Evolutionary conservation across 495 filamentous ascomycete genomes (phyloP).

Genomic region (Lasiosphaeria miniovina): DNA sequence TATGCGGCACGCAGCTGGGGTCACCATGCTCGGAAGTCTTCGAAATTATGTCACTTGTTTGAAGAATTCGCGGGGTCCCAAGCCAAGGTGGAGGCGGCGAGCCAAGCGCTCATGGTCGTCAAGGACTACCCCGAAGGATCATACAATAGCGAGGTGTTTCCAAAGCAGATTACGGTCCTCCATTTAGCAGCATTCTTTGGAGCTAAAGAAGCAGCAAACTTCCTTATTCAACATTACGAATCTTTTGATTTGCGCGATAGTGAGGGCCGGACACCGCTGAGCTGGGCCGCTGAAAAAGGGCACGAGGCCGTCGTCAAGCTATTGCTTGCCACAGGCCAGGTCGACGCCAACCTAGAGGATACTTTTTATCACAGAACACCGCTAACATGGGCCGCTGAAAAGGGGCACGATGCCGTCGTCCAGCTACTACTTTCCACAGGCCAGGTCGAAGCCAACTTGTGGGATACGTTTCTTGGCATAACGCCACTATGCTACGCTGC

Average conservation of each 20-base stretch:
- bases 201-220: background rate
- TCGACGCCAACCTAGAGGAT: conserved; percentile 27
- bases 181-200: background rate
- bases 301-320: conserved; percentile 8
- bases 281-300: background rate
- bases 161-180: background rate
- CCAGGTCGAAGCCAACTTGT: too few species aligned
- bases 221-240: background rate
- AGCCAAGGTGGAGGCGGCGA: conserved; percentile 13
- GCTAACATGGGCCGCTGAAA: conserved; percentile 1
- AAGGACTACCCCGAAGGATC: background rate
- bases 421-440: background rate
- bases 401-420: background rate
- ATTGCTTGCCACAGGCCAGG: conserved; percentile 7
- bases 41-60: background rate
- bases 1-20: conserved; percentile 49
- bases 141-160: background rate
- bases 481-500: too few species aligned
- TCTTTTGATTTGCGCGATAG: background rate
- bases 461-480: too few species aligned
- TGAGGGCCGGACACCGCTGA: conserved; percentile 15
- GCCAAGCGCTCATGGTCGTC: background rate
- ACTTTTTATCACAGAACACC: background rate
- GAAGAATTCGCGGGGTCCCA: conserved; percentile 19
- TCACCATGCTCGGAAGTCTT: conserved; percentile 29